phyloP scores from a whole-genome alignment of 257 asterid species.

The Asclepias syriaca region DNA sequence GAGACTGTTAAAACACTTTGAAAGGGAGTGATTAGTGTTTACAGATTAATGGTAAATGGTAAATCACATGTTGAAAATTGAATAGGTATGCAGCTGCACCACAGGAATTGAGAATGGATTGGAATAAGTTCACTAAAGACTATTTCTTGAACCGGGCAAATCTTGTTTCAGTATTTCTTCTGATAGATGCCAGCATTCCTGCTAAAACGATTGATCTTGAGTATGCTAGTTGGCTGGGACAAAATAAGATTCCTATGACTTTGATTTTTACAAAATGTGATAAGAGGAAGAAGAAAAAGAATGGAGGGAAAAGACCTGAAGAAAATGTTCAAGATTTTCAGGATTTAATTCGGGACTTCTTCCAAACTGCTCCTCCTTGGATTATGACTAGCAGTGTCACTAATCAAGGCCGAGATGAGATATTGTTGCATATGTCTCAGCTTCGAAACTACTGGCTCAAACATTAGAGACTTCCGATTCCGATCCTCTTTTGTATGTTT shows the following conservation, averaged over 20 bases:
- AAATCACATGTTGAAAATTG: not conserved
- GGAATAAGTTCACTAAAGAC: slow-evolving; percentile 90
- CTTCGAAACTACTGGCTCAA: slow-evolving; percentile 94
- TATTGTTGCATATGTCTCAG: slow-evolving; percentile 93
- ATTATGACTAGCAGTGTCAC: slow-evolving; percentile 95
- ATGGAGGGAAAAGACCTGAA: slow-evolving; percentile 86
- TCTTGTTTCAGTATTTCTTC: slow-evolving; percentile 96
- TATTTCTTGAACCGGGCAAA: slow-evolving; percentile 83
- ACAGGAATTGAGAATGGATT: slow-evolving; percentile 79
- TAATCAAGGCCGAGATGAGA: slow-evolving; percentile 93
- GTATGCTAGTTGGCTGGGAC: slow-evolving; percentile 94
- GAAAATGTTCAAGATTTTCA: slow-evolving; percentile 75
- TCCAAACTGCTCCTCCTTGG: slow-evolving; percentile 90
- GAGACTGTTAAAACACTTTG: not conserved
- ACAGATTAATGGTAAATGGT: too few relatives aligned
- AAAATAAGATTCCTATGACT: slow-evolving; percentile 97
- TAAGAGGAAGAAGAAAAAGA: slow-evolving; percentile 88
- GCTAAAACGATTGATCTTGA: slow-evolving; percentile 80
- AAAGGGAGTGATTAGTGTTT: not conserved
- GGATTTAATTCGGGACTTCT: slow-evolving; percentile 53
- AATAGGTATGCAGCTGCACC: slow-evolving; percentile 92
- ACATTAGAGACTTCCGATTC: slow-evolving; percentile 28
- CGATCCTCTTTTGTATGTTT: too few relatives aligned
- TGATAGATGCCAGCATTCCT: slow-evolving; percentile 95
- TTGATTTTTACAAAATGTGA: slow-evolving; percentile 89